phyloP scores from a whole-genome alignment of 2,329 filamentous ascomycete genomes.

The Cladosporium sp. region DNA sequence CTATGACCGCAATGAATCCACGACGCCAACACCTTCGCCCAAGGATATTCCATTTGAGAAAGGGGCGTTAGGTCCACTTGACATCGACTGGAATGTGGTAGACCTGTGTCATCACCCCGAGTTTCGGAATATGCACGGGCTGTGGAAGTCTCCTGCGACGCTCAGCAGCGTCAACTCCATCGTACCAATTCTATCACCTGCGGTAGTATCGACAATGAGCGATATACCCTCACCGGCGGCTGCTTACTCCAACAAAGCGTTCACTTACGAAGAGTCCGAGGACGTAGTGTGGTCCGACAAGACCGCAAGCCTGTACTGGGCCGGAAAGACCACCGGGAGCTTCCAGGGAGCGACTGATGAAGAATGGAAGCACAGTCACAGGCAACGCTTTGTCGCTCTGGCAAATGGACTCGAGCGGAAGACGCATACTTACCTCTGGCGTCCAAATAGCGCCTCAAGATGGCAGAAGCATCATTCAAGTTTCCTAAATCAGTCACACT shows the following conservation, averaged over 20 bases:
- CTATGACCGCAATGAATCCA: too few species aligned
- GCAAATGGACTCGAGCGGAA: slow-evolving; percentile 26
- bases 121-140: slow-evolving; percentile 48
- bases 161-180: slow-evolving; percentile 44
- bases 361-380: slow-evolving; percentile 46
- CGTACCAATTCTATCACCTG: slow-evolving; percentile 53
- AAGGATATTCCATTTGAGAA: too few species aligned
- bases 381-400: slow-evolving; percentile 53
- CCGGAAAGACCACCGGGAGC: slow-evolving; percentile 58
- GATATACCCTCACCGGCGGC: slow-evolving; percentile 50
- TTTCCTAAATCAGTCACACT: slow-evolving; percentile 32
- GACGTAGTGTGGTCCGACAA: slow-evolving; percentile 56
- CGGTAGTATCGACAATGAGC: slow-evolving; percentile 51
- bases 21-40: too few species aligned
- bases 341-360: slow-evolving; percentile 33
- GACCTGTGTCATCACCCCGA: slow-evolving; percentile 52
- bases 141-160: slow-evolving; percentile 49
- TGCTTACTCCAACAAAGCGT: slow-evolving; percentile 51
- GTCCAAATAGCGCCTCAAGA: too few species aligned
- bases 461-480: slow-evolving; percentile 17
- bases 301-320: slow-evolving; percentile 57
- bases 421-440: background rate
- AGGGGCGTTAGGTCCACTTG: too few species aligned
- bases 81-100: background rate
- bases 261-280: slow-evolving; percentile 44